Base-by-base conservation (phyloP, 371 early-diverging fungal species). In the Entomophthora muscae region DNA sequence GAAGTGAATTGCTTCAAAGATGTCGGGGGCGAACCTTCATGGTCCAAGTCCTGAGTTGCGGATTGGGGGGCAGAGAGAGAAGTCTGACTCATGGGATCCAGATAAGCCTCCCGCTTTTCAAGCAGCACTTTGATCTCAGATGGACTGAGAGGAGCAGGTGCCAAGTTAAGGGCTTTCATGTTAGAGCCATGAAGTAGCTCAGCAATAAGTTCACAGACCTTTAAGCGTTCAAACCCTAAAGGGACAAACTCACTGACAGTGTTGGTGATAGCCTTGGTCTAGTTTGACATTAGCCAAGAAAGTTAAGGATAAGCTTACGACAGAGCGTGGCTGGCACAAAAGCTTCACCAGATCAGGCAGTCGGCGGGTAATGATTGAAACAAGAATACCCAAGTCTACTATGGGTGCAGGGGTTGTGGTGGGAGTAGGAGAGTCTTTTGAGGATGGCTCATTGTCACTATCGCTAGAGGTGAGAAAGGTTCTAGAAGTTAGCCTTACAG, bases 131-230 rank as follows among this genome's bases (percentile, higher is more conserved):
- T 71, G 54, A 70, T 70, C 17, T 68, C 59, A 55, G 61, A 51
- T 52, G 68, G 60, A 27, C 24, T 53, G 21, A 57, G 12, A 27
- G 56, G 26, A 33, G 57, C 57, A 5, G 64, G 64, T 3, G 52
- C 30, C 3, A 51, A 57, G 72, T 86, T 87, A 24, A 86, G 70
- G 2, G 77, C 77, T 12, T 80, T 78, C 88, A 89, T 87, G 66
- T 85, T 88, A 60, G 90, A 87, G 66, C 87, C 87, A 68, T 89
- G 90, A 31, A 96, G 71, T 29, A 96, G 68, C 71, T 96, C 97
- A 1, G 97, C 97, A 79, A 93, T 90, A 62, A 96, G 80, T 73
- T 96, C 97, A 70, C 94, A 93, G 7, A 90, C 86, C 67, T 89
- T 88, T 54, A 96, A 76, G 2, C 95, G 77, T 71, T 94, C 95